These are phyloP conservation scores for Cyamopsis tetragonoloba DNA, from an alignment of 306 rosid genomes.

Conservation along the genomic window DNA sequence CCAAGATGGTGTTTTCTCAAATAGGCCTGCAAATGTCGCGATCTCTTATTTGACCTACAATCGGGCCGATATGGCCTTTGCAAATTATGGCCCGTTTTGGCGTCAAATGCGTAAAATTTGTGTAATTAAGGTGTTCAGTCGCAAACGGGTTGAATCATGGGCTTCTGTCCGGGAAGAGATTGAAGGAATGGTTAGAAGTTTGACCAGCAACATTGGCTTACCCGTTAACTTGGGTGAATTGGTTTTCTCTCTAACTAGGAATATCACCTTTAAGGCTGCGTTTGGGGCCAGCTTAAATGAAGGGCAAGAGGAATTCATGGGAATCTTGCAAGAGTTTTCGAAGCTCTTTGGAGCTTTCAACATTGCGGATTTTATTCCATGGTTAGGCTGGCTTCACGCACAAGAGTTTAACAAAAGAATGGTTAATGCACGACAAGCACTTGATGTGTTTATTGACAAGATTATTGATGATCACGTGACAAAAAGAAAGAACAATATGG, in stretches of 20 bases:
- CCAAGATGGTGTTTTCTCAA: constrained; percentile 52
- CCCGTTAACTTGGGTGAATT: constrained; percentile 47
- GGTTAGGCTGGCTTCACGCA: constrained; percentile 54
- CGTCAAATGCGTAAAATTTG: constrained; percentile 71
- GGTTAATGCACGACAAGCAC: constrained; percentile 43
- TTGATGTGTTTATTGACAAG: constrained; percentile 56
- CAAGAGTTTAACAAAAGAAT: constrained; percentile 49
- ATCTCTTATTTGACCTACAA: constrained; percentile 57
- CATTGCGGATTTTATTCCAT: constrained; percentile 54
- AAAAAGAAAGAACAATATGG: constrained; percentile 27
- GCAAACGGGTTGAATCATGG: constrained; percentile 70
- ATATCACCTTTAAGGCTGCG: constrained; percentile 58
- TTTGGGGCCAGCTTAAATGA: constrained; percentile 44
- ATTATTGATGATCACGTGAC: constrained; percentile 57
- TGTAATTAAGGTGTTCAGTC: constrained; percentile 63
- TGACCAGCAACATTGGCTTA: constrained; percentile 14
- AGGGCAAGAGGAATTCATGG: constrained; percentile 64
- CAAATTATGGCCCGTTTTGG: constrained; percentile 78
- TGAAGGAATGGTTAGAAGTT: constrained; percentile 6
- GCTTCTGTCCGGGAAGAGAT: constrained; percentile 63
- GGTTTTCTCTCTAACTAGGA: constrained; percentile 48
- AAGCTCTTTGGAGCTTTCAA: constrained; percentile 77
- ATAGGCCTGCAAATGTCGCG: constrained; percentile 62
- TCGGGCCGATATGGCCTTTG: constrained; percentile 78
- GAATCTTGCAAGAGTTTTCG: constrained; percentile 64